phyloP scores from a whole-genome alignment of 305 asterid genomes.

The Fraxinus baroniana region DNA sequence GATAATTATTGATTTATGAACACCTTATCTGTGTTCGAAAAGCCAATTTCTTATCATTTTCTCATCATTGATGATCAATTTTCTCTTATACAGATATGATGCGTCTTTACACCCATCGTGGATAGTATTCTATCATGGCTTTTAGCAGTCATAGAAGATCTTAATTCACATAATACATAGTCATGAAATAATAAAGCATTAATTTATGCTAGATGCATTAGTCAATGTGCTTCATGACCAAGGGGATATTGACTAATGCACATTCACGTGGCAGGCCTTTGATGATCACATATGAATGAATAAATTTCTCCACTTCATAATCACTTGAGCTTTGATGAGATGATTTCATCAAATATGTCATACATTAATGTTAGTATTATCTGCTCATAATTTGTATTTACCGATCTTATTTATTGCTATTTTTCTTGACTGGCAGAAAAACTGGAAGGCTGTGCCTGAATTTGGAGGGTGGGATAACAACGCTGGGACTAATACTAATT shows the following conservation, averaged over 20 bases:
- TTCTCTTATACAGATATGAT: neutral
- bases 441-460: slow-evolving; percentile 42
- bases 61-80: neutral
- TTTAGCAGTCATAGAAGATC: neutral
- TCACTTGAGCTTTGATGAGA: neutral
- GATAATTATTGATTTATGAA: neutral
- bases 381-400: neutral
- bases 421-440: slow-evolving; percentile 20
- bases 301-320: neutral
- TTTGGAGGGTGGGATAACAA: slow-evolving; percentile 60
- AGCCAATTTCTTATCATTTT: neutral
- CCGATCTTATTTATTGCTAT: neutral
- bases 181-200: neutral
- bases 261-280: neutral
- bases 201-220: slow-evolving; percentile 9
- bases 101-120: neutral
- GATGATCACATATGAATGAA: neutral
- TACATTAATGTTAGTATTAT: neutral
- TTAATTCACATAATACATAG: neutral
- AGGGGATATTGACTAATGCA: slow-evolving; percentile 34
- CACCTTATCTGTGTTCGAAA: neutral
- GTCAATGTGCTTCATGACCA: slow-evolving; percentile 30
- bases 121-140: neutral
- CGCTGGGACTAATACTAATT: slow-evolving; percentile 36
- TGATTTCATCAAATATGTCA: neutral